These are phyloP conservation scores for Aspergillus sp. DNA, from an alignment of 2,329 filamentous ascomycete species.

Conservation along the genomic window DNA sequence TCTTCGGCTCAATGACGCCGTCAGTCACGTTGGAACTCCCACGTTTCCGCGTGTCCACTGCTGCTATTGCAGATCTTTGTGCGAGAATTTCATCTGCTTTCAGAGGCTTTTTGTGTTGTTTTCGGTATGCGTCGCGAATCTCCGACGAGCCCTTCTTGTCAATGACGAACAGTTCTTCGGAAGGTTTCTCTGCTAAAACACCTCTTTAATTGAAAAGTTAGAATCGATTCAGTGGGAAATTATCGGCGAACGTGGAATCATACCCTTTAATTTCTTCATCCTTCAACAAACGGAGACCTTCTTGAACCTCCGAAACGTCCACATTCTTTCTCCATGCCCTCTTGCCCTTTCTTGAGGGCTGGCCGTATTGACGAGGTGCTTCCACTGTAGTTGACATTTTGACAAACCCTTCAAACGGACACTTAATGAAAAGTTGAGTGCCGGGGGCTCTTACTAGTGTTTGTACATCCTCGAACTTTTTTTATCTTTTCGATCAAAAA, in stretches of 20 bases:
- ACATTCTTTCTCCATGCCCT: slow-evolving; percentile 99
- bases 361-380: slow-evolving; percentile 77
- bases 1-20: slow-evolving; percentile 64
- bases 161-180: slow-evolving; percentile 80
- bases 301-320: slow-evolving; percentile 80
- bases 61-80: slow-evolving; percentile 76
- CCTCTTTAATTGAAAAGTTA: slow-evolving; percentile 57
- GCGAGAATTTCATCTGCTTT: slow-evolving; percentile 92
- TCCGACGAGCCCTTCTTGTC: slow-evolving; percentile 71
- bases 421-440: slow-evolving; percentile 16
- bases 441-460: neutral
- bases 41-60: slow-evolving; percentile 77
- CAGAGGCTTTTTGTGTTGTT: slow-evolving; percentile 74
- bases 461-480: slow-evolving; percentile 21
- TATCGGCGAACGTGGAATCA: neutral
- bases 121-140: slow-evolving; percentile 65
- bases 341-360: slow-evolving; percentile 94
- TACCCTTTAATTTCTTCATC: slow-evolving; percentile 91
- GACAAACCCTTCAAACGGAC: neutral
- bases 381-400: slow-evolving; percentile 36
- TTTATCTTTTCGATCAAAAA: slow-evolving; percentile 28
- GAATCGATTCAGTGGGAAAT: neutral
- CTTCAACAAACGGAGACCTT: slow-evolving; percentile 79
- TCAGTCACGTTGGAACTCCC: slow-evolving; percentile 68
- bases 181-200: slow-evolving; percentile 77